phyloP scores from a whole-genome alignment of 140 eudicot species.

The Stevia rebaudiana region DNA sequence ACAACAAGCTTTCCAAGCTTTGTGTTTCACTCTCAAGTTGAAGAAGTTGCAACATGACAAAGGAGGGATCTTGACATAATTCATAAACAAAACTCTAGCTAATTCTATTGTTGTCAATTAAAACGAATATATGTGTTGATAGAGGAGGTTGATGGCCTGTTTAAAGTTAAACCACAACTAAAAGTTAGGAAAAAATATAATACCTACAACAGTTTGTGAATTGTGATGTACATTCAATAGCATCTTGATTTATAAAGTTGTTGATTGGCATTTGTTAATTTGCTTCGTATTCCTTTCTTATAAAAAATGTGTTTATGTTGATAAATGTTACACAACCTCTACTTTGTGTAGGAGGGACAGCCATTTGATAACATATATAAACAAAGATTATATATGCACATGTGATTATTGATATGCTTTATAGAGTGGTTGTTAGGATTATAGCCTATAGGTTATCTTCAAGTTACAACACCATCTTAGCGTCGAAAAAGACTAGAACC shows the following conservation, averaged over 20 bases:
- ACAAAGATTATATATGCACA: no score
- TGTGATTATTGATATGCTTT: no score
- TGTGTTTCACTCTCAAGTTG: slow-evolving; percentile 33
- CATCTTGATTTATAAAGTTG: slow-evolving; percentile 6
- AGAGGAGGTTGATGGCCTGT: slow-evolving; percentile 20
- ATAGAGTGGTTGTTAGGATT: no score
- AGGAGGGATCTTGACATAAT: not conserved
- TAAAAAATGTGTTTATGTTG: no score
- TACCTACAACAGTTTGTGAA: not conserved
- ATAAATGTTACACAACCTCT: no score
- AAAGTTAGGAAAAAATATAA: not conserved
- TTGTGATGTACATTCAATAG: not conserved
- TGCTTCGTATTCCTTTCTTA: not conserved
- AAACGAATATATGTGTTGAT: slow-evolving; percentile 23
- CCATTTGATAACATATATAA: no score
- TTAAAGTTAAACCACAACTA: slow-evolving; percentile 6
- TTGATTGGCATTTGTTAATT: slow-evolving; percentile 15
- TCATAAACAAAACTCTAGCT: slow-evolving; percentile 4
- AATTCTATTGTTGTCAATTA: slow-evolving; percentile 15
- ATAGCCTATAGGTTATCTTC: no score
- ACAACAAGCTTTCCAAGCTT: slow-evolving; percentile 33
- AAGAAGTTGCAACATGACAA: slow-evolving; percentile 25
- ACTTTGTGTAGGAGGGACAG: no score
- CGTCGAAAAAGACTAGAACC: no score
- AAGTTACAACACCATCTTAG: no score